Evolutionary conservation across 495 filamentous ascomycete species (phyloP).

Genomic region (Penicillium riverlandense): DNA sequence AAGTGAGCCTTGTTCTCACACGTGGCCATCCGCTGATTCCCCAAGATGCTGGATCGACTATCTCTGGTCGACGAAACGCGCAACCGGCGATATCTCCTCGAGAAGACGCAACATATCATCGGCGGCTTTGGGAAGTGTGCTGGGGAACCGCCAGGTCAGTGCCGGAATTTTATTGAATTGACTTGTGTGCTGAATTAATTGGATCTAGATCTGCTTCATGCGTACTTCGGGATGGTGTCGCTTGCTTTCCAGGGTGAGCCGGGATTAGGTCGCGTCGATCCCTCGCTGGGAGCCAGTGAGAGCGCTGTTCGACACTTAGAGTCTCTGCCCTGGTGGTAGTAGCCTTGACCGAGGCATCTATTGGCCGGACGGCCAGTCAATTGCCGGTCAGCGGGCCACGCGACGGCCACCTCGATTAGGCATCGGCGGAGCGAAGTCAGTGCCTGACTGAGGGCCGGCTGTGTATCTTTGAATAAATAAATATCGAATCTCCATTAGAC

Average conservation of each 20-base stretch:
- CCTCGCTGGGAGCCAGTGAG: slow-evolving; percentile 58
- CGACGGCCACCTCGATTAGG: too few relatives aligned
- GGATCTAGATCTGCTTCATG: slow-evolving; percentile 71
- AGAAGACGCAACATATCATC: slow-evolving; percentile 82
- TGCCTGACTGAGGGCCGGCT: background rate
- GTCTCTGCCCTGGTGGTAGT: slow-evolving; percentile 33
- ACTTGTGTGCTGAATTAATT: slow-evolving; percentile 1
- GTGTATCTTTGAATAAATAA: background rate
- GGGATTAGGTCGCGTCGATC: slow-evolving; percentile 56
- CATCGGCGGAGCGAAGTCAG: too few relatives aligned
- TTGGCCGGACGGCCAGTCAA: background rate
- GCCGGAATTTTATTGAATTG: background rate
- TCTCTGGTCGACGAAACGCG: slow-evolving; percentile 51
- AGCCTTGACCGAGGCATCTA: slow-evolving; percentile 3
- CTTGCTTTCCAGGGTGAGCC: slow-evolving; percentile 61
- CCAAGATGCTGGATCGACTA: slow-evolving; percentile 59
- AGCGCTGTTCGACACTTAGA: slow-evolving; percentile 36
- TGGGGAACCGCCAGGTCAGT: slow-evolving; percentile 63
- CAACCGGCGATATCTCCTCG: slow-evolving; percentile 70
- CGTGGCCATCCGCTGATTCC: too few relatives aligned
- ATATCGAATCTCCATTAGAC: too few relatives aligned
- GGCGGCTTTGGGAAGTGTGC: slow-evolving; percentile 86
- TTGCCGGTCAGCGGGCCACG: background rate
- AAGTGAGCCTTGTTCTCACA: slow-evolving; percentile 7
- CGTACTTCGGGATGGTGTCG: slow-evolving; percentile 77